Evolutionary conservation across 495 filamentous ascomycete species (phyloP).

Genomic region (Penicillium mononematosum): DNA sequence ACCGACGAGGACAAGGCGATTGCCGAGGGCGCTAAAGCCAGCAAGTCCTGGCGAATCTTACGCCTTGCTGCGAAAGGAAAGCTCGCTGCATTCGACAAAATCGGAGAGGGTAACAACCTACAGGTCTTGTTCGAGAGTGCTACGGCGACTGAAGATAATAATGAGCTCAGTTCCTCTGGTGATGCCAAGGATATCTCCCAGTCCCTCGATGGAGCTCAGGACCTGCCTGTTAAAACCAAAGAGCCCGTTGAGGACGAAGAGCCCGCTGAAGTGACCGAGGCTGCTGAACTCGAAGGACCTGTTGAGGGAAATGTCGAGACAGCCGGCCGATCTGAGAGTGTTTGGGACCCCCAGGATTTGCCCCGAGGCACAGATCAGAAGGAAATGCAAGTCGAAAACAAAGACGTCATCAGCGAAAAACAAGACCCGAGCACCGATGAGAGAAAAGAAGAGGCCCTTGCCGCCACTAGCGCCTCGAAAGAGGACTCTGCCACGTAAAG

Average conservation of each 20-base stretch:
- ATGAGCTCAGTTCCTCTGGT: not conserved
- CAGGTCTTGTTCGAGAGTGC: slow-evolving; percentile 49
- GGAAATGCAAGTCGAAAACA: slow-evolving; percentile 14
- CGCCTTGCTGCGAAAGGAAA: slow-evolving; percentile 71
- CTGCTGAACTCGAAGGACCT: not conserved
- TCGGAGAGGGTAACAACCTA: slow-evolving; percentile 75
- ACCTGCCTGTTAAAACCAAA: slow-evolving; percentile 14
- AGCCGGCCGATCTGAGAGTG: slow-evolving; percentile 7
- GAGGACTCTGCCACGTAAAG: slow-evolving; percentile 20
- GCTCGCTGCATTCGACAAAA: slow-evolving; percentile 76
- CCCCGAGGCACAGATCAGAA: slow-evolving; percentile 11
- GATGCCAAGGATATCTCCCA: slow-evolving; percentile 19
- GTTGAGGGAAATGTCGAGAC: not conserved
- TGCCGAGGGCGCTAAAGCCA: slow-evolving; percentile 67
- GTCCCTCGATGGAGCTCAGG: slow-evolving; percentile 24
- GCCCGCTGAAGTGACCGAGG: slow-evolving; percentile 15
- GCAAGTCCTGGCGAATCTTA: slow-evolving; percentile 85
- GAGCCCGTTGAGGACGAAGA: not conserved
- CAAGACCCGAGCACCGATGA: slow-evolving; percentile 12
- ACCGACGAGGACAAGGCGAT: slow-evolving; percentile 66
- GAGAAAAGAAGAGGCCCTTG: slow-evolving; percentile 18
- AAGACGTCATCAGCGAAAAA: slow-evolving; percentile 14
- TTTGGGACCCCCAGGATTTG: slow-evolving; percentile 21
- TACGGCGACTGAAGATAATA: slow-evolving; percentile 28
- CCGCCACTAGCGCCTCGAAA: slow-evolving; percentile 21